Conservation (phyloP, 495 filamentous ascomycete species). For the Penicillium lagena region DNA sequence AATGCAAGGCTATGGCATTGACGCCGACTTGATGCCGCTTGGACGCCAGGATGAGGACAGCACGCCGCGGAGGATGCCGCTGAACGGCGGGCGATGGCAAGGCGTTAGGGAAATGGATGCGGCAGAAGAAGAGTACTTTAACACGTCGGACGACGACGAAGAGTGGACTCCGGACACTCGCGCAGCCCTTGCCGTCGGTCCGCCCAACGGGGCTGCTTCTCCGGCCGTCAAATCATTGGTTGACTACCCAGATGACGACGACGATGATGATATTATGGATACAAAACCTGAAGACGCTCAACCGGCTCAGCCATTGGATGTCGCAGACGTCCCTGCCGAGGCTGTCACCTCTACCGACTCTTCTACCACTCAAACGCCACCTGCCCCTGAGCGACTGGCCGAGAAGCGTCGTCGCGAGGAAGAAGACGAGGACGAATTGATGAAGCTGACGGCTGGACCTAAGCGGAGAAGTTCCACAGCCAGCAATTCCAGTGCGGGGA, state of each 20-base stretch:
- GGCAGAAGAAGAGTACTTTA: conserved; percentile 91
- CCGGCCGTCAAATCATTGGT: conserved; percentile 68
- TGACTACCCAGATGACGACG: conserved; percentile 87
- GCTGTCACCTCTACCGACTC: conserved; percentile 23
- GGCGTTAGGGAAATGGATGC: conserved; percentile 80
- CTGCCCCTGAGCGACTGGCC: conserved; percentile 65
- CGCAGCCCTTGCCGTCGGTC: conserved; percentile 13
- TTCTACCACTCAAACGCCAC: conserved; percentile 30
- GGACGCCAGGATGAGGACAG: conserved; percentile 38
- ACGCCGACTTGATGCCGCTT: conserved; percentile 48
- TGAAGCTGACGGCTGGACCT: conserved; percentile 57
- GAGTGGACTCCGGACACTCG: conserved; percentile 45
- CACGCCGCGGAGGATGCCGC: conserved; percentile 44
- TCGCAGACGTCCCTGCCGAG: conserved; percentile 9
- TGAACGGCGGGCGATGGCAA: conserved; percentile 66
- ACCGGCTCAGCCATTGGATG: conserved; percentile 9
- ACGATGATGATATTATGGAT: conserved; percentile 56
- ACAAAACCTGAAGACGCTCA: conserved; percentile 30
- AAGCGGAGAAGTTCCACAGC: conserved; percentile 57
- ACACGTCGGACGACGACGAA: conserved; percentile 81
- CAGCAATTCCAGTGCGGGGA: conserved; percentile 26
- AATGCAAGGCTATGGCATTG: conserved; percentile 57
- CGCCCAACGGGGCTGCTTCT: conserved; percentile 42
- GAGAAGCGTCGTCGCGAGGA: conserved; percentile 91
- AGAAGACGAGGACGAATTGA: conserved; percentile 76